Conservation (phyloP, 139 green algal genomes). For the Micractinium conductrix region DNA sequence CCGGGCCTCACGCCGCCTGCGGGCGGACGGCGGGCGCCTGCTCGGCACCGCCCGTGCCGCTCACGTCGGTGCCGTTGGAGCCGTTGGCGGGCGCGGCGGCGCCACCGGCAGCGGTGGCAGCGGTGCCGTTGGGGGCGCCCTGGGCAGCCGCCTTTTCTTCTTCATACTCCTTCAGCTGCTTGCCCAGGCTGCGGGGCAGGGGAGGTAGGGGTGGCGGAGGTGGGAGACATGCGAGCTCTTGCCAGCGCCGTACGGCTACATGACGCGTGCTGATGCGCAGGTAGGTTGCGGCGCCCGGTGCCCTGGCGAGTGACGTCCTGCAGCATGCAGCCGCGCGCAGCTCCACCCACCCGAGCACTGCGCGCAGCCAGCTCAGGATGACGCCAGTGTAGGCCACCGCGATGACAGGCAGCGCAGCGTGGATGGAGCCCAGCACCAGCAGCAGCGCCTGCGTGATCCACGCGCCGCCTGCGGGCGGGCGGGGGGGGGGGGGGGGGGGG, state of each 20-base stretch:
- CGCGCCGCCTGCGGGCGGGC: slow-evolving; percentile 46
- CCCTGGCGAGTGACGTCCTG: no score
- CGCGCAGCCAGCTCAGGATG: slow-evolving; percentile 62
- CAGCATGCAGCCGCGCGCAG: no score
- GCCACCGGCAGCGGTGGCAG: not conserved
- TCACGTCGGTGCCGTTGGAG: not conserved
- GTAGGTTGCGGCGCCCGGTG: no score
- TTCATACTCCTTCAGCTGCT: slow-evolving; percentile 47
- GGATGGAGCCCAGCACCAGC: slow-evolving; percentile 62
- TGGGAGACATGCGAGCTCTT: no score
- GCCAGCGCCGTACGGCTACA: no score
- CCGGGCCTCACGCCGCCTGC: slow-evolving; percentile 9
- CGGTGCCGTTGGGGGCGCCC: not conserved
- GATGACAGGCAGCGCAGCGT: slow-evolving; percentile 65
- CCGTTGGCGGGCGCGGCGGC: not conserved
- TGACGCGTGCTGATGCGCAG: no score
- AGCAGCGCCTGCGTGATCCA: slow-evolving; percentile 73
- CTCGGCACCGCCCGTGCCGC: not conserved
- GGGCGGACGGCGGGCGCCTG: not conserved
- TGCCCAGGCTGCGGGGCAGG: slow-evolving; percentile 19
- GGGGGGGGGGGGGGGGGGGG: not conserved
- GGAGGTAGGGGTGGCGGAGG: not conserved
- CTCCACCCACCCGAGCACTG: slow-evolving; percentile 49
- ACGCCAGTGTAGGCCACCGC: slow-evolving; percentile 55
- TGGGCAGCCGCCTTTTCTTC: slow-evolving; percentile 3